Base-by-base conservation (phyloP, 805 yeast species). In the Torulaspora maleeae region DNA sequence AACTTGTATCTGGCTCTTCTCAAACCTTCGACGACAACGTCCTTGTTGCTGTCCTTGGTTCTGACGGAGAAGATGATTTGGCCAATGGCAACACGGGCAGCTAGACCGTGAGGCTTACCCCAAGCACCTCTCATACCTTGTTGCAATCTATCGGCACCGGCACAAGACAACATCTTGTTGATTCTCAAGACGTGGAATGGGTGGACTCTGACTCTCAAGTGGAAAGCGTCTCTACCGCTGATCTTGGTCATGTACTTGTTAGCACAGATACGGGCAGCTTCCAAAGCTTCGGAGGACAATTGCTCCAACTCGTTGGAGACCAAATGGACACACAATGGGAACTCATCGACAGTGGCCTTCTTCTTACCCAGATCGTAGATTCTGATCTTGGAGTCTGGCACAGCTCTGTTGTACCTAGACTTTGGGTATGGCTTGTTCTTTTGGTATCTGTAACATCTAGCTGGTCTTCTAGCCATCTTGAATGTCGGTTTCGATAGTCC, bases 61-160 rank as follows among this genome's bases (percentile, higher is more conserved):
- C 99, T 91, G 74, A 88, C 88, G 61, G 98, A 91, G 79, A 93
- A 82, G 73, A 93, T 82, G 74, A 93, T 83, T 81, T 93, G 99
- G 72, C 99, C 99, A 76, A 93, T 93, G 79, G 78, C 78, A 74
- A 93, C 98, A 77, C 99, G 89, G 69, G 99, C 99, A 68, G 98
- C 99, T 70, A 89, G 81, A 82, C 99, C 99, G 69, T 90, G 96
- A 70, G 99, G 99, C 82, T 93, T 93, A 89, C 99, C 99, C 98
- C 98, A 93, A 73, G 99, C 99, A 83, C 95, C 95, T 88, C 99
- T 91, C 99, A 93, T 93, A 90, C 99, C 99, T 81, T 93, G 98
- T 82, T 93, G 99, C 79, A 93, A 84, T 86, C 99, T 89, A 91
- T 93, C 99, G 74, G 99, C 99, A 87, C 99, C 99, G 80, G 99